These are phyloP conservation scores for Chlamydomonas sp. DNA, from an alignment of 139 green algal genomes.

Conservation along the genomic window DNA sequence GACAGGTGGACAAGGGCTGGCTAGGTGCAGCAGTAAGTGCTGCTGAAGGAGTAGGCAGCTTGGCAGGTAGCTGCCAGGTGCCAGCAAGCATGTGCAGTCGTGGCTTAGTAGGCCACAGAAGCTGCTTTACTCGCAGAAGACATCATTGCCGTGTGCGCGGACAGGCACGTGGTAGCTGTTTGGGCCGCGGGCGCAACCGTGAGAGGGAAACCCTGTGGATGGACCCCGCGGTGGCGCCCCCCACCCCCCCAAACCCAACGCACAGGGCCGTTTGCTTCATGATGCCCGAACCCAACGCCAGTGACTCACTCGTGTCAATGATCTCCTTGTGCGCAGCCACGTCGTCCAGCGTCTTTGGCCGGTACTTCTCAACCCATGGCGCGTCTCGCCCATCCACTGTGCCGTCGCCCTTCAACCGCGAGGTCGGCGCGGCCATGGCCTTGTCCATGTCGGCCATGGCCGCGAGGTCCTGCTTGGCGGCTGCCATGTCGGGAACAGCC, in stretches of 20 bases:
- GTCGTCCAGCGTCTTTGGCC: slow-evolving; percentile 91
- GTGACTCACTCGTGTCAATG: slow-evolving; percentile 92
- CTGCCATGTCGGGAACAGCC: slow-evolving; percentile 2
- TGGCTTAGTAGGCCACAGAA: no score
- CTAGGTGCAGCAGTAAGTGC: neutral
- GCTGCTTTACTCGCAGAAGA: no score
- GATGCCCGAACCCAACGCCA: neutral
- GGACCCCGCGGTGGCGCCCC: neutral
- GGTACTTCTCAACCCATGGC: slow-evolving; percentile 98
- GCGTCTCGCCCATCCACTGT: slow-evolving; percentile 35
- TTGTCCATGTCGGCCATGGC: slow-evolving; percentile 28
- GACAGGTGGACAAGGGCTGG: neutral
- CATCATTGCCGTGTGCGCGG: no score
- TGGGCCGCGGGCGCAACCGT: no score
- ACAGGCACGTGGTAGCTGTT: no score
- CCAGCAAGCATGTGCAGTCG: no score
- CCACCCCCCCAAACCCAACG: neutral
- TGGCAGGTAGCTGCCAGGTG: neutral
- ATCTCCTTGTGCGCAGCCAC: slow-evolving; percentile 97
- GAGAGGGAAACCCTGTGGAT: neutral
- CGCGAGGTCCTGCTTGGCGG: slow-evolving; percentile 8
- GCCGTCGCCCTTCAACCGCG: slow-evolving; percentile 24
- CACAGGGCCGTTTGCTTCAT: neutral
- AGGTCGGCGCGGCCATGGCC: slow-evolving; percentile 3
- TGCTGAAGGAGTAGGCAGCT: neutral